These are phyloP conservation scores for Trichoderma oligosporum DNA, from an alignment of 2,329 filamentous ascomycete genomes.

Conservation along the genomic window DNA sequence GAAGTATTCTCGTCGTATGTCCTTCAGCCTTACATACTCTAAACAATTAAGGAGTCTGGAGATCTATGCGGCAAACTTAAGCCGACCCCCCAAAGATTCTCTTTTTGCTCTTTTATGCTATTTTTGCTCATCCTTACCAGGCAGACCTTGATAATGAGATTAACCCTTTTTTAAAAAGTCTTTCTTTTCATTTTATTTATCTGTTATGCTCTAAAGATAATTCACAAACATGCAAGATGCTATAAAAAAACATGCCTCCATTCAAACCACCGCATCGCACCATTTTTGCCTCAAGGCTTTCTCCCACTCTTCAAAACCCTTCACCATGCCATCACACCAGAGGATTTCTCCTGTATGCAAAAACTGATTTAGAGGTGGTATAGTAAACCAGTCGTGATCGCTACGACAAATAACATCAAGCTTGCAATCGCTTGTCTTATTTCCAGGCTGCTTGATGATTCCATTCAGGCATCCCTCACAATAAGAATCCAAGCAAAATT, in stretches of 20 bases:
- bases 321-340: slow-evolving; percentile 31
- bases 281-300: slow-evolving; percentile 32
- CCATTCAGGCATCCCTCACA: slow-evolving; percentile 35
- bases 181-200: not conserved
- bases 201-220: not conserved
- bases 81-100: not conserved
- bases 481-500: slow-evolving; percentile 39
- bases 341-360: slow-evolving; percentile 40
- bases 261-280: slow-evolving; percentile 14
- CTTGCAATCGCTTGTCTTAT: slow-evolving; percentile 30
- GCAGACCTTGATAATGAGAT: too few relatives aligned
- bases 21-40: too few relatives aligned
- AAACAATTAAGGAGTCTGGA: too few relatives aligned
- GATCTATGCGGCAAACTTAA: too few relatives aligned
- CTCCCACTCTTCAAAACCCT: slow-evolving; percentile 37
- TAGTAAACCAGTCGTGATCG: slow-evolving; percentile 39
- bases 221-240: not conserved
- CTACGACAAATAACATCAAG: slow-evolving; percentile 34
- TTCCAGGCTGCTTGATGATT: slow-evolving; percentile 30
- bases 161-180: not conserved
- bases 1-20: too few relatives aligned
- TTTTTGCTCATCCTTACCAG: not conserved
- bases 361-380: slow-evolving; percentile 35
- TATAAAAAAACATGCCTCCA: not conserved
- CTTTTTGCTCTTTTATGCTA: not conserved